These are phyloP conservation scores for Apophysomyces sp. DNA, from an alignment of 371 early-diverging fungal species.

Conservation along the genomic window DNA sequence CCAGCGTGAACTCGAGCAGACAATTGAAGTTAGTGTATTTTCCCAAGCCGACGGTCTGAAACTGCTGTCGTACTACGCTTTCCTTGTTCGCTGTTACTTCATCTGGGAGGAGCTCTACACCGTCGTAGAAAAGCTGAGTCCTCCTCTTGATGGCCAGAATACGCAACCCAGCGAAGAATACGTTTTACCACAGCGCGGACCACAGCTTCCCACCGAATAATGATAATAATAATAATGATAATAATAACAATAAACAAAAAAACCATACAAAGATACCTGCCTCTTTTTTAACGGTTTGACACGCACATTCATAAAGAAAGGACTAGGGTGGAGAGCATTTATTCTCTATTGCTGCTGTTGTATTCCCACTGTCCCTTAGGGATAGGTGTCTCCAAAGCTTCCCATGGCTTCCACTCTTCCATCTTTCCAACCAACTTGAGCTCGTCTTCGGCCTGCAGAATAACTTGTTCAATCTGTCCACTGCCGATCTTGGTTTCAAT, in stretches of 20 bases:
- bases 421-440: slow-evolving; percentile 76
- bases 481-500: slow-evolving; percentile 77
- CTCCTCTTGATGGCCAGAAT: neutral
- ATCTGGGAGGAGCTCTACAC: slow-evolving; percentile 14
- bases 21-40: neutral
- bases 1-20: slow-evolving; percentile 10
- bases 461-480: slow-evolving; percentile 93
- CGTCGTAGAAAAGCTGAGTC: slow-evolving; percentile 10
- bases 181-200: too few relatives aligned
- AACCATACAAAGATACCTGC: too few relatives aligned
- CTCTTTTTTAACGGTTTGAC: too few relatives aligned
- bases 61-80: slow-evolving; percentile 20
- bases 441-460: slow-evolving; percentile 87
- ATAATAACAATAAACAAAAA: too few relatives aligned
- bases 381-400: slow-evolving; percentile 76
- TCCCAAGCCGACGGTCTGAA: slow-evolving; percentile 10
- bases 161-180: too few relatives aligned
- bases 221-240: too few relatives aligned
- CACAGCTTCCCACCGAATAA: too few relatives aligned
- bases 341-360: slow-evolving; percentile 29
- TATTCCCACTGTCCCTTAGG: slow-evolving; percentile 87
- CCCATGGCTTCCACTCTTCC: slow-evolving; percentile 86
- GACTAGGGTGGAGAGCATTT: too few relatives aligned
- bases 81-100: slow-evolving; percentile 14
- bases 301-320: too few relatives aligned